Conservation (phyloP, 768 basidiomycete species). For the Rhizopogon vesiculosus region DNA sequence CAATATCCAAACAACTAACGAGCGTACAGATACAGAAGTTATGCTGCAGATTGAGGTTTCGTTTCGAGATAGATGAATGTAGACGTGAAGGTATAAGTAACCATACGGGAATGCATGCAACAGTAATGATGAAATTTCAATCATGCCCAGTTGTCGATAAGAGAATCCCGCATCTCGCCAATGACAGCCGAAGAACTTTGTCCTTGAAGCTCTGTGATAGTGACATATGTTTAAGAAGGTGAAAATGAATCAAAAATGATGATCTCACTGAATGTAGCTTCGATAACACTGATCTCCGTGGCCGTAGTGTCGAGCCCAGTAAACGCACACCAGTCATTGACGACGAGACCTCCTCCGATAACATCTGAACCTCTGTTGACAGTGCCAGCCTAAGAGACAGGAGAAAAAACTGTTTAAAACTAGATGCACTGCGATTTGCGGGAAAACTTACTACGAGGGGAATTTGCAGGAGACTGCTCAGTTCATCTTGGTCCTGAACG, state of each 20-base stretch:
- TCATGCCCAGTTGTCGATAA: conserved; percentile 92
- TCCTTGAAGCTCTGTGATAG: conserved; percentile 72
- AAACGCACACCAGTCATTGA: conserved; percentile 99
- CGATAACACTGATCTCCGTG: conserved; percentile 97
- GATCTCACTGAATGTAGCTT: conserved; percentile 90
- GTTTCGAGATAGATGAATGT: not conserved
- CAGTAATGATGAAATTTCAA: not conserved
- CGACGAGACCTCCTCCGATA: conserved; percentile 94
- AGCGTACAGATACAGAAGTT: not conserved
- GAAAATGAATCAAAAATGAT: not conserved
- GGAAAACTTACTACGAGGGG: conserved; percentile 78
- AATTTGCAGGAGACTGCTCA: conserved; percentile 89
- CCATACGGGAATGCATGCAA: no score
- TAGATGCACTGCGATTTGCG: not conserved
- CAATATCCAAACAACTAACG: not conserved
- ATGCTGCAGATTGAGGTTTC: not conserved
- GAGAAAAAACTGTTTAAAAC: conserved; percentile 5
- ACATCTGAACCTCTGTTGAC: conserved; percentile 99
- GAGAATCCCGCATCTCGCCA: conserved; percentile 86
- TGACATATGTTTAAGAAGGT: conserved; percentile 3
- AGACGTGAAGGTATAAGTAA: not conserved
- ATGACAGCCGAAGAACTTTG: conserved; percentile 79
- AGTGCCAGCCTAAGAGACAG: conserved; percentile 73
- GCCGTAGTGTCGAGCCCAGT: conserved; percentile 99
- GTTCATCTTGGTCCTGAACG: conserved; percentile 95